Evolutionary conservation across 2,329 filamentous ascomycete genomes (phyloP).

Genomic region (Arthrocladium fulminans): DNA sequence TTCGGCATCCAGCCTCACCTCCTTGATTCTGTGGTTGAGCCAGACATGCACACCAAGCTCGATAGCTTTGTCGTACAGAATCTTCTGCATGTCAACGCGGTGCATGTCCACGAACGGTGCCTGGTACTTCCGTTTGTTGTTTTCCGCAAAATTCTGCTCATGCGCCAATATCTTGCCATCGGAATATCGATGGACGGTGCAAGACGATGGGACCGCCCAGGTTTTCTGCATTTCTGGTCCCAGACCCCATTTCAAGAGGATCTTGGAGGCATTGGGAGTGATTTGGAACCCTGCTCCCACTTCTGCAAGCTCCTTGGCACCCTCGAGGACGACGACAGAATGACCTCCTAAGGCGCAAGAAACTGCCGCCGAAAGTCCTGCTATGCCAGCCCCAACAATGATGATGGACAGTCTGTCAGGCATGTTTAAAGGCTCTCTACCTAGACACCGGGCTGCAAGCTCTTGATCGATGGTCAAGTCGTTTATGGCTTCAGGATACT

Average conservation of each 20-base stretch:
- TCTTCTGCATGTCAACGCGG: conserved; percentile 41
- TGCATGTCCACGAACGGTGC: conserved; percentile 33
- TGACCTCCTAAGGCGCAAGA: conserved; percentile 23
- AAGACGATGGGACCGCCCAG: conserved; percentile 5
- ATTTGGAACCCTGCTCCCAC: conserved; percentile 23
- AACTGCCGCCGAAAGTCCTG: conserved; percentile 25
- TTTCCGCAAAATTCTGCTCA: conserved; percentile 24
- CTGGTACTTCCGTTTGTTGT: conserved; percentile 31
- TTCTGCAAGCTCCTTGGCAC: conserved; percentile 19
- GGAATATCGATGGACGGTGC: conserved; percentile 8
- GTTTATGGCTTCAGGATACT: no score
- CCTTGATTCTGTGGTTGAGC: conserved; percentile 23
- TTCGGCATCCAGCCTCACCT: conserved; percentile 27
- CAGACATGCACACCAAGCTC: conserved; percentile 32
- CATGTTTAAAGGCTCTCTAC: conserved; percentile 1
- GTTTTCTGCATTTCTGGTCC: conserved; percentile 1
- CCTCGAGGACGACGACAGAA: conserved; percentile 24
- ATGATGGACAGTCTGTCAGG: conserved; percentile 14
- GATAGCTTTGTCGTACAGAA: conserved; percentile 33
- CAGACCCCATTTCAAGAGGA: conserved; percentile 17
- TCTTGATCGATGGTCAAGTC: background rate
- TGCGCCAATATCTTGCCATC: conserved; percentile 12
- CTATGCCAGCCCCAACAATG: conserved; percentile 28
- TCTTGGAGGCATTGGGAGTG: conserved; percentile 20
- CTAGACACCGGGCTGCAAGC: no score